A percentile compares a stretch with the other conserved stretches of the same genome.
Conservation (phyloP, 2,329 filamentous ascomycete species). For the Curvularia sp. region DNA sequence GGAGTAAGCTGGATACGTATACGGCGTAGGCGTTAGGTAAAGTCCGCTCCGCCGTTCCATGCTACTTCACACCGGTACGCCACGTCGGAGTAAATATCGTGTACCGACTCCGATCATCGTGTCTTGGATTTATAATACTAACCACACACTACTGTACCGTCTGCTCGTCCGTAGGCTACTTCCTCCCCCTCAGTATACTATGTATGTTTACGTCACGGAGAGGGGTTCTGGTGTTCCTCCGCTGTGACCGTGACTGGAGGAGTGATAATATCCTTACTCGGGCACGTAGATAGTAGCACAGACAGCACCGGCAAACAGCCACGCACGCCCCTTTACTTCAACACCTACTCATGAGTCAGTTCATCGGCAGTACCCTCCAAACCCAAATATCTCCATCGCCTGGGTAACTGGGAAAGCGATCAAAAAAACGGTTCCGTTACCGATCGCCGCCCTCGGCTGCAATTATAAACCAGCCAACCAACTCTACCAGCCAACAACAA, state of each 20-base stretch:
- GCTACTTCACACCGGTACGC: background rate
- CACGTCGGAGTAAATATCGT: background rate
- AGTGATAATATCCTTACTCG: background rate
- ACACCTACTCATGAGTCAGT: background rate
- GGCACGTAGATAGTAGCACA: background rate
- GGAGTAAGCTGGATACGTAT: background rate
- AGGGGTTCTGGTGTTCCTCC: background rate
- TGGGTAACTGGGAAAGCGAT: background rate
- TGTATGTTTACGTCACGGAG: background rate
- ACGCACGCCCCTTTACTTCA: background rate
- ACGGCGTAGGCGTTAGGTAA: background rate
- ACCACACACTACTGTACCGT: background rate
- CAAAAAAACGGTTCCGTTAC: background rate
- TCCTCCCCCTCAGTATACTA: background rate
- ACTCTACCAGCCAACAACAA: background rate
- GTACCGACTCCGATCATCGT: background rate
- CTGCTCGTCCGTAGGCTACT: background rate
- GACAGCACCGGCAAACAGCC: background rate
- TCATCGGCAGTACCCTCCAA: background rate
- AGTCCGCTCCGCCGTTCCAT: background rate
- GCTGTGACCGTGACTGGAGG: background rate
- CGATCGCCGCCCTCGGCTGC: background rate
- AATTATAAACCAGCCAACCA: background rate
- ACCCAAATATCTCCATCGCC: background rate
- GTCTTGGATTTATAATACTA: background rate